phyloP scores from a whole-genome alignment of 352 stramenopile species.

The Globisporangium middletonii region DNA sequence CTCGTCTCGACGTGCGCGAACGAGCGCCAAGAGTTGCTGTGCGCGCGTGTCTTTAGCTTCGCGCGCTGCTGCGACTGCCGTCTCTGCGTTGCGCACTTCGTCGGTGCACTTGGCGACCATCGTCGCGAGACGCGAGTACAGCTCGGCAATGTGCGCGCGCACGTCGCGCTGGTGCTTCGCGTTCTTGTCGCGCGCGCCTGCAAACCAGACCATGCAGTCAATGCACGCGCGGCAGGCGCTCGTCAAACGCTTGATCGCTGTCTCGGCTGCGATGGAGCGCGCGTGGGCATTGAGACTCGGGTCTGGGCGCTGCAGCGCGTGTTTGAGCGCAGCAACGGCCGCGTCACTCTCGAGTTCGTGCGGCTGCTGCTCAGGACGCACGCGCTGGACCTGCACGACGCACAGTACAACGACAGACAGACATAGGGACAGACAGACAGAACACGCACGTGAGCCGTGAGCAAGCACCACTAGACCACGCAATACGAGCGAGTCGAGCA shows the following conservation, averaged over 20 bases:
- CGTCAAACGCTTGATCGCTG: constrained; percentile 37
- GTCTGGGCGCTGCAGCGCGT: constrained; percentile 3
- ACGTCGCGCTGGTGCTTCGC: constrained; percentile 15
- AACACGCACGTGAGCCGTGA: too few relatives aligned
- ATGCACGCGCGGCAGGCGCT: constrained; percentile 33
- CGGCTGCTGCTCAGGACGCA: not conserved
- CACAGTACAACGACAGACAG: not conserved
- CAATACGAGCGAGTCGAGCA: too few relatives aligned
- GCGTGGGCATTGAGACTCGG: constrained; percentile 16
- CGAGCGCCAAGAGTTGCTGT: constrained; percentile 27
- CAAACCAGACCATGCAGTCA: constrained; percentile 29
- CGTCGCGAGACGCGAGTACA: constrained; percentile 19
- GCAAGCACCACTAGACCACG: too few relatives aligned
- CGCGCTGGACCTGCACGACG: not conserved
- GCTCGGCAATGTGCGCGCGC: constrained; percentile 15
- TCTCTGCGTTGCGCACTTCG: constrained; percentile 22
- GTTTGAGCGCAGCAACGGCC: constrained; percentile 10
- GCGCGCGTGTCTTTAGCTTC: constrained; percentile 23
- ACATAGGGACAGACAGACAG: too few relatives aligned
- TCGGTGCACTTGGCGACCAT: constrained; percentile 13
- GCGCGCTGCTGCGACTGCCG: constrained; percentile 18
- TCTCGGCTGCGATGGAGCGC: constrained; percentile 31
- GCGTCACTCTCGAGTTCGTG: constrained; percentile 7
- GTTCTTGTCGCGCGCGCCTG: constrained; percentile 8
- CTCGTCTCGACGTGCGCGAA: constrained; percentile 23